Percentiles rank a stretch among this genome's conserved stretches.
These are phyloP conservation scores for Colletotrichum horii DNA, from an alignment of 2,329 filamentous ascomycete species.

Conservation along the genomic window DNA sequence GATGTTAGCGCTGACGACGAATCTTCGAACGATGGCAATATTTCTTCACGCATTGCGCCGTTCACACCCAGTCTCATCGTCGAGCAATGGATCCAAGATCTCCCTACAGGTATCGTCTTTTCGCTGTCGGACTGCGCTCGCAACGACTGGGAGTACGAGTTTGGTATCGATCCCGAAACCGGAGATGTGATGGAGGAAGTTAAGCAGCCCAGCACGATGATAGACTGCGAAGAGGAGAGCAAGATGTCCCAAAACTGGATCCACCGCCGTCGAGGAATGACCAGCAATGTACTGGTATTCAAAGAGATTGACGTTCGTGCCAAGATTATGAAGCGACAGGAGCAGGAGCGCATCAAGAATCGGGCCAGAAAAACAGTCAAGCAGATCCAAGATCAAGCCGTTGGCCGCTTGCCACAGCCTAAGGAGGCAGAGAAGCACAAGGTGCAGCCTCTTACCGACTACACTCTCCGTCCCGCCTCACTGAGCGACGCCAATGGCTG, in stretches of 20 bases:
- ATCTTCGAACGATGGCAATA: neutral
- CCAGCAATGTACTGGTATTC: constrained; percentile 18
- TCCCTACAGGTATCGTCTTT: neutral
- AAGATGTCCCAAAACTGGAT: neutral
- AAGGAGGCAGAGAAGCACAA: neutral
- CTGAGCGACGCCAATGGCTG: constrained; percentile 43
- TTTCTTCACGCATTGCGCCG: neutral
- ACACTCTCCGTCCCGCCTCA: constrained; percentile 47
- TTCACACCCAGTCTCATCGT: neutral
- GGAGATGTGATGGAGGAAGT: constrained; percentile 39
- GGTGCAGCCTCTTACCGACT: constrained; percentile 23
- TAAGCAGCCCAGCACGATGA: constrained; percentile 34
- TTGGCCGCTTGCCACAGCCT: neutral
- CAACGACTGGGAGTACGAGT: neutral
- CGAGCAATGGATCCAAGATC: neutral
- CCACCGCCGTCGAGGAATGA: constrained; percentile 26
- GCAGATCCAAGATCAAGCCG: neutral
- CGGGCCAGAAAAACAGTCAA: neutral
- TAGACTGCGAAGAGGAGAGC: constrained; percentile 14
- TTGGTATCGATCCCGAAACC: constrained; percentile 41
- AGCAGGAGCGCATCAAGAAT: neutral
- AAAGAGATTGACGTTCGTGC: constrained; percentile 2
- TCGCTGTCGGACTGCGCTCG: neutral
- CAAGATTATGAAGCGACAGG: neutral
- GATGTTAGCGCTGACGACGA: constrained; percentile 1